These are phyloP conservation scores for Diatrype stigma DNA, from an alignment of 2,329 filamentous ascomycete species.

Conservation along the genomic window DNA sequence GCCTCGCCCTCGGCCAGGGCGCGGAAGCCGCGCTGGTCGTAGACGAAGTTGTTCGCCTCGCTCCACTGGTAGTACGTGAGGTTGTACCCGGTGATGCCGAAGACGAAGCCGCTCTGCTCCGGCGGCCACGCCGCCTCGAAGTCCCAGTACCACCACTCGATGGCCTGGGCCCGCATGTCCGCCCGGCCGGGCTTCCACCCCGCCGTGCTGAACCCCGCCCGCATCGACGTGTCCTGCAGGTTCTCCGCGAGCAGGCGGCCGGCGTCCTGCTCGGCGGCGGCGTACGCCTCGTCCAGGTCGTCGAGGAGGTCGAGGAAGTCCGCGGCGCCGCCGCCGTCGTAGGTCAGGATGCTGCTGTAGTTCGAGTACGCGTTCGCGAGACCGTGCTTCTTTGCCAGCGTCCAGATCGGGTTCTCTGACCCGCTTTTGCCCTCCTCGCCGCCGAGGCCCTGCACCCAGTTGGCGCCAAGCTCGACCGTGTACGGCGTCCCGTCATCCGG, in stretches of 20 bases:
- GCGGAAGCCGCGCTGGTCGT: conserved; percentile 59
- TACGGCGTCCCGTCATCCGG: conserved; percentile 50
- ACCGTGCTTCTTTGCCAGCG: conserved; percentile 54
- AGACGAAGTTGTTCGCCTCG: conserved; percentile 58
- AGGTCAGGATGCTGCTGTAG: conserved; percentile 55
- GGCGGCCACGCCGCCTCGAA: conserved; percentile 57
- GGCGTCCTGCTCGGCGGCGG: conserved; percentile 44
- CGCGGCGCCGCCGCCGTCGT: conserved; percentile 50
- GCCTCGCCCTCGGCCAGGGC: conserved; percentile 54
- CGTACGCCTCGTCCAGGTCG: conserved; percentile 44
- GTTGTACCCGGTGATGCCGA: conserved; percentile 53
- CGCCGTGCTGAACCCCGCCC: conserved; percentile 53
- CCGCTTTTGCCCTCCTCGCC: conserved; percentile 22
- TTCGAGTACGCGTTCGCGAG: conserved; percentile 55
- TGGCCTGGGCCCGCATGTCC: conserved; percentile 52
- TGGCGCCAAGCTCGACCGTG: conserved; percentile 61
- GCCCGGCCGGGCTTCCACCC: conserved; percentile 54
- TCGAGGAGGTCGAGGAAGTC: conserved; percentile 49
- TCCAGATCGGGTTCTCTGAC: conserved; percentile 60
- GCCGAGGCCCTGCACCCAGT: conserved; percentile 47
- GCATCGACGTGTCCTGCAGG: conserved; percentile 57
- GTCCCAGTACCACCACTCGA: conserved; percentile 52
- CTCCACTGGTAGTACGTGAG: conserved; percentile 59
- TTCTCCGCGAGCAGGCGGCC: conserved; percentile 55
- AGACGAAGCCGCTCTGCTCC: conserved; percentile 52